phyloP scores from a whole-genome alignment of 2,329 filamentous ascomycete species.

The Laburnicola sp. region DNA sequence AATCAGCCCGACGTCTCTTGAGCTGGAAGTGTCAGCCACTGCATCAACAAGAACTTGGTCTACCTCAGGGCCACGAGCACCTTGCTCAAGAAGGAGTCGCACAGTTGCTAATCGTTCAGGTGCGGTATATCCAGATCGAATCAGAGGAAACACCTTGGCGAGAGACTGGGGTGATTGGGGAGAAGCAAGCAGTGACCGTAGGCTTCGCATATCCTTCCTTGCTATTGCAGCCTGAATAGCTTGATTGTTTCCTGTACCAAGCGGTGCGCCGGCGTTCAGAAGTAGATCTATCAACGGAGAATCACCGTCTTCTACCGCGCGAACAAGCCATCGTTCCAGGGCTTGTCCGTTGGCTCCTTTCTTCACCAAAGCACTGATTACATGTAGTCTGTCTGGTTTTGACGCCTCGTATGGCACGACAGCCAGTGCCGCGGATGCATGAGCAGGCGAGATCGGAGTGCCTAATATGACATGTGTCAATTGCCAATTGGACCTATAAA shows the following conservation, averaged over 20 bases:
- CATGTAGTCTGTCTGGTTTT: constrained; percentile 28
- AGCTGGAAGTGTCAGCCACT: constrained; percentile 28
- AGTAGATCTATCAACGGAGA: constrained; percentile 31
- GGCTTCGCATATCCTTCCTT: constrained; percentile 27
- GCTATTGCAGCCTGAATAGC: constrained; percentile 29
- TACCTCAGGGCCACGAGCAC: constrained; percentile 33
- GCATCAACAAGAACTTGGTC: constrained; percentile 36
- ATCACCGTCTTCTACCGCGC: constrained; percentile 37
- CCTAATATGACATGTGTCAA: constrained; percentile 32
- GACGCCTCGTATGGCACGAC: constrained; percentile 24
- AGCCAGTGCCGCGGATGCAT: constrained; percentile 33
- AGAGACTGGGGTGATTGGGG: constrained; percentile 27
- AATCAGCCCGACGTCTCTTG: constrained; percentile 31
- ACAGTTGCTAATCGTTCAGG: constrained; percentile 28
- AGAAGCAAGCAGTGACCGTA: constrained; percentile 26
- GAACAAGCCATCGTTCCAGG: constrained; percentile 32
- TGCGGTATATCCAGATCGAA: constrained; percentile 20
- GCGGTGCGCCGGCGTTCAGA: constrained; percentile 30
- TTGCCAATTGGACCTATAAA: constrained; percentile 35
- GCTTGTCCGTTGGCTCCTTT: constrained; percentile 35
- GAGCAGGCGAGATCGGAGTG: constrained; percentile 27
- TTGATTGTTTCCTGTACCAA: constrained; percentile 22
- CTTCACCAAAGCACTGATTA: constrained; percentile 29
- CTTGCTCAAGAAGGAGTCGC: constrained; percentile 29
- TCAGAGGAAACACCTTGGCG: constrained; percentile 28